Percentiles rank a stretch among this genome's conserved stretches.
Evolutionary conservation across 192 early-diverging fungal species (phyloP).

Genomic region (Coemansia sp.): DNA sequence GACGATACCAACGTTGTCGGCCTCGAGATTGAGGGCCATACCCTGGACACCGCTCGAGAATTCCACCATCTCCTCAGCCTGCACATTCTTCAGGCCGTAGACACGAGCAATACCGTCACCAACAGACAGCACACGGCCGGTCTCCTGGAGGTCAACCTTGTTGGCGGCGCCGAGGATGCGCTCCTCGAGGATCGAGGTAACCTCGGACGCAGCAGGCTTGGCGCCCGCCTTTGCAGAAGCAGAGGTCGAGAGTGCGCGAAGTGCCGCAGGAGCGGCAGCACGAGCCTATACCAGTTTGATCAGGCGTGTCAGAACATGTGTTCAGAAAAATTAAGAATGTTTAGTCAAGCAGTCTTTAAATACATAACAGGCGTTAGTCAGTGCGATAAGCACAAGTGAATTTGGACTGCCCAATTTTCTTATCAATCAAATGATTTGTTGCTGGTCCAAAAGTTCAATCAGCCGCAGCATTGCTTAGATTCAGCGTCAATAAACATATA

Average conservation of each 20-base stretch:
- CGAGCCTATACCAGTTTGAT: conserved; percentile 34
- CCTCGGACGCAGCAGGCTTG: conserved; percentile 84
- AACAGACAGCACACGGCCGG: conserved; percentile 98
- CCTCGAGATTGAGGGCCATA: conserved; percentile 99
- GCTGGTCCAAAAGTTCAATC: background rate
- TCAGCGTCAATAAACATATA: background rate
- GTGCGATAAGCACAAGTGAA: background rate
- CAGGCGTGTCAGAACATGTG: background rate
- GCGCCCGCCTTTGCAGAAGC: conserved; percentile 45
- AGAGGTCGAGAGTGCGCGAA: conserved; percentile 55
- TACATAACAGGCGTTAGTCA: background rate
- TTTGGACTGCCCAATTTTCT: background rate
- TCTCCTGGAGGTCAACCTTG: conserved; percentile 92
- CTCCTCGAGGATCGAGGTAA: conserved; percentile 97
- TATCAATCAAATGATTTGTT: conserved; percentile 3
- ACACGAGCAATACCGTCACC: conserved; percentile 99
- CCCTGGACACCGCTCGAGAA: conserved; percentile 99
- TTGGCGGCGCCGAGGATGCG: conserved; percentile 87
- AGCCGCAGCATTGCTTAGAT: background rate
- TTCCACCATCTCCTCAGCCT: conserved; percentile 99
- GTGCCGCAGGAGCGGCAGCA: conserved; percentile 47
- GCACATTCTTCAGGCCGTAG: conserved; percentile 95
- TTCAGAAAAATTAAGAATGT: background rate
- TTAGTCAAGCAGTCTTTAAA: background rate
- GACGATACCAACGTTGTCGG: conserved; percentile 99